Percentiles rank a stretch among this genome's conserved stretches.
These are phyloP conservation scores for Stachybotrys chartarum DNA, from an alignment of 2,329 filamentous ascomycete species.

Conservation along the genomic window DNA sequence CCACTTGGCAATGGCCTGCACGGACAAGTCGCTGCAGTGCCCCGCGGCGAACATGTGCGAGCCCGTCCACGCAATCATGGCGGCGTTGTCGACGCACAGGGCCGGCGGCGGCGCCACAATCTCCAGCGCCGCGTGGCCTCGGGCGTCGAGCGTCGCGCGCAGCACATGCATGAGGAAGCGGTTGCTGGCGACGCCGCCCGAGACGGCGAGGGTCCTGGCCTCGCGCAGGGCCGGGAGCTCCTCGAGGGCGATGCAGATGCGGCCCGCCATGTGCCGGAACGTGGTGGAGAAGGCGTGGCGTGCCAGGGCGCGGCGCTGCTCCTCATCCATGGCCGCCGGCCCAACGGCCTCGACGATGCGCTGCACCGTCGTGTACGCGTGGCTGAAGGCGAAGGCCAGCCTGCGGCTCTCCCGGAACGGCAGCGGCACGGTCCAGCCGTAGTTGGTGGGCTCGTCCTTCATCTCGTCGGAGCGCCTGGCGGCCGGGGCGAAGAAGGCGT, in stretches of 20 bases:
- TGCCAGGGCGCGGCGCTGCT: conserved; percentile 64
- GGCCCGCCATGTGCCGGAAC: conserved; percentile 80
- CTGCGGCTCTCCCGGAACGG: conserved; percentile 53
- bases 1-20: conserved; percentile 63
- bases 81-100: conserved; percentile 90
- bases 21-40: conserved; percentile 55
- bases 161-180: conserved; percentile 65
- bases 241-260: conserved; percentile 62
- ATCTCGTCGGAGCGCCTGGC: conserved; percentile 51
- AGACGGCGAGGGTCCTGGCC: conserved; percentile 65
- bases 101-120: conserved; percentile 68
- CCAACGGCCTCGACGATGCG: conserved; percentile 32
- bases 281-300: conserved; percentile 68
- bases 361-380: conserved; percentile 49
- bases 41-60: conserved; percentile 86
- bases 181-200: conserved; percentile 88
- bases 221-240: conserved; percentile 18
- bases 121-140: conserved; percentile 54
- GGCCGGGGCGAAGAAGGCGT: conserved; percentile 50
- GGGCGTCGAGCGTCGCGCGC: conserved; percentile 49
- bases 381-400: conserved; percentile 67
- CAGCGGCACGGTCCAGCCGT: conserved; percentile 58
- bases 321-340: conserved; percentile 34
- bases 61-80: conserved; percentile 94
- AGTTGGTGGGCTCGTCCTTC: conserved; percentile 27